Evolutionary conservation across 192 early-diverging fungal species (phyloP).

Genomic region (Backusella australiensis): DNA sequence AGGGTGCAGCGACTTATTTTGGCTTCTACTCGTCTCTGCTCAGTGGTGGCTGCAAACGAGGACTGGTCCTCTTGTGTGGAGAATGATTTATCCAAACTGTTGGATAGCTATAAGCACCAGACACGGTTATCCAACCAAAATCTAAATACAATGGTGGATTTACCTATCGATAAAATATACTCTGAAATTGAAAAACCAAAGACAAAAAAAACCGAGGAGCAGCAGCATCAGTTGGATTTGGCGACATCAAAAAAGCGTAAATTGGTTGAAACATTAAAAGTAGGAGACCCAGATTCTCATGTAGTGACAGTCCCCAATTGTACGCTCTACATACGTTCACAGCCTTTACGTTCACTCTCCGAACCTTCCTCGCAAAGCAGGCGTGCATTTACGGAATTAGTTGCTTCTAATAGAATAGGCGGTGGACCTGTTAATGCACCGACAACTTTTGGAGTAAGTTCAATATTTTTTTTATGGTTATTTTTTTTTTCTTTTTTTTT

Average conservation of each 20-base stretch:
- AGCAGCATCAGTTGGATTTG: conserved; percentile 1
- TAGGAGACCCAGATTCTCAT: neutral
- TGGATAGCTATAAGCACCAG: conserved; percentile 11
- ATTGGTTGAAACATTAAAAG: neutral
- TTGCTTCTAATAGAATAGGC: neutral
- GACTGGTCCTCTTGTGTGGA: conserved; percentile 30
- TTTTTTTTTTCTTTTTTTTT: neutral
- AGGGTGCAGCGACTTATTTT: conserved; percentile 42
- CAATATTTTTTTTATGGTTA: neutral
- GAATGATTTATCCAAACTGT: conserved; percentile 14
- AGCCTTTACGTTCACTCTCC: conserved; percentile 2
- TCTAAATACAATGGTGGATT: neutral
- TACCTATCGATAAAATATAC: conserved; percentile 5
- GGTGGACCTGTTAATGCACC: neutral
- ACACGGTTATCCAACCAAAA: conserved; percentile 5
- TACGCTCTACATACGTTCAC: conserved; percentile 6
- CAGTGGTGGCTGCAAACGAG: conserved; percentile 36
- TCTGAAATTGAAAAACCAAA: conserved; percentile 5
- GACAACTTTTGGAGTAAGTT: neutral
- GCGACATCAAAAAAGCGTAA: neutral
- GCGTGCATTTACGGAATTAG: neutral
- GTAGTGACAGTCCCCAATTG: neutral
- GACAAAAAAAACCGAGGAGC: neutral
- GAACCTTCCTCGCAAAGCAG: conserved; percentile 6
- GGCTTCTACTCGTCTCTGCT: conserved; percentile 45